Evolutionary conservation across 2,329 filamentous ascomycete genomes (phyloP).

Genomic region (Fusarium chlamydosporum): DNA sequence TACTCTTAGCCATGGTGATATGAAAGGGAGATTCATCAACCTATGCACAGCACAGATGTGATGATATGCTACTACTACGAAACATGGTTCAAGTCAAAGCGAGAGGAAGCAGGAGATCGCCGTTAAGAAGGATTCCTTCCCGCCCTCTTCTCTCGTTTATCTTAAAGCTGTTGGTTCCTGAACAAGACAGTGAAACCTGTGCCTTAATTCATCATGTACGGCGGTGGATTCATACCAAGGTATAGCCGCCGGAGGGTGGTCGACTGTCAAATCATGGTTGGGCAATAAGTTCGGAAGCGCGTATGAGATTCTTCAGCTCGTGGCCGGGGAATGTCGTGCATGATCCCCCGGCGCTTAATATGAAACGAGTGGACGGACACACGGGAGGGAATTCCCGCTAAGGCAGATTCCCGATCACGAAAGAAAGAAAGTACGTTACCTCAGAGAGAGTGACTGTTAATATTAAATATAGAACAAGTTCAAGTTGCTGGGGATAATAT

Average conservation of each 20-base stretch:
- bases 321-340: neutral
- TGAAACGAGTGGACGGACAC: neutral
- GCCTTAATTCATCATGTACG: neutral
- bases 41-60: slow-evolving; percentile 6
- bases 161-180: slow-evolving; percentile 4
- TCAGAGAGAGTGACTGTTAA: neutral
- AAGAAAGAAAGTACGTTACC: neutral
- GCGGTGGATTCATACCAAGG: neutral
- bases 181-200: slow-evolving; percentile 9
- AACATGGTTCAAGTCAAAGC: neutral
- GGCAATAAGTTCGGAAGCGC: slow-evolving; percentile 7
- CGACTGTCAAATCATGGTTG: slow-evolving; percentile 4
- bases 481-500: neutral
- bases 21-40: slow-evolving; percentile 1
- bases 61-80: neutral
- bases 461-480: neutral
- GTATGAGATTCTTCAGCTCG: neutral
- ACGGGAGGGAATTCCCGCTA: neutral
- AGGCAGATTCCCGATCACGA: neutral
- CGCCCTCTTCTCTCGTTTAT: neutral
- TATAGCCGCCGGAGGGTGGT: slow-evolving; percentile 4
- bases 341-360: slow-evolving; percentile 16
- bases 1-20: slow-evolving; percentile 7
- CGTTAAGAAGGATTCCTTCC: slow-evolving; percentile 4
- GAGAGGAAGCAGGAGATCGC: slow-evolving; percentile 5